Evolutionary conservation across 2,329 filamentous ascomycete species (phyloP).

Genomic region (Stenocarpella maydis): DNA sequence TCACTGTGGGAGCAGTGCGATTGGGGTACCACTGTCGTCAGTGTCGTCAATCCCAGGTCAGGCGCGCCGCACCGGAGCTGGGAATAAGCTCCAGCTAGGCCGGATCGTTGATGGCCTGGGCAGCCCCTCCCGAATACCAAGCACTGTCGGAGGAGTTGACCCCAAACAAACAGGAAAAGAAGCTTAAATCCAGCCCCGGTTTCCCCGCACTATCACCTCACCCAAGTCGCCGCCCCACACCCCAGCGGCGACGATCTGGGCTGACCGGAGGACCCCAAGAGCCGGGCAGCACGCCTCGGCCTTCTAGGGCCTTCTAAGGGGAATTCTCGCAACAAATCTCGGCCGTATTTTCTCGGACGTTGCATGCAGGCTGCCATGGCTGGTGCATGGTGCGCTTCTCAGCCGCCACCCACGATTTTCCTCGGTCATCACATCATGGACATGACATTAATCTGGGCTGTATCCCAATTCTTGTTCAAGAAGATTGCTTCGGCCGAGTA

Average conservation of each 20-base stretch:
- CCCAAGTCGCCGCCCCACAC: neutral
- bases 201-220: conserved; percentile 14
- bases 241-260: conserved; percentile 15
- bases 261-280: neutral
- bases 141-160: neutral
- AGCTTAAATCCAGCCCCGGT: conserved; percentile 3
- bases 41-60: neutral
- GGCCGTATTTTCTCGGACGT: conserved; percentile 5
- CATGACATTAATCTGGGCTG: too few species aligned
- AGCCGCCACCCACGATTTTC: too few species aligned
- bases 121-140: neutral
- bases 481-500: neutral
- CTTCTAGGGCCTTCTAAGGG: neutral
- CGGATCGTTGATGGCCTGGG: neutral
- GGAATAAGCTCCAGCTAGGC: neutral
- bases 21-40: neutral
- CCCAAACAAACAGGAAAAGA: neutral
- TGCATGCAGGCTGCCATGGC: neutral
- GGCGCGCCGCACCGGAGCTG: neutral
- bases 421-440: too few species aligned
- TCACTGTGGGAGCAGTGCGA: neutral
- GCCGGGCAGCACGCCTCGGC: neutral
- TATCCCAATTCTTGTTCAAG: neutral
- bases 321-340: conserved; percentile 2
- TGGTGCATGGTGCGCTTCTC: neutral